Base-by-base conservation (phyloP, 2,329 filamentous ascomycete species). In the Chaetoscypha palmicola region DNA sequence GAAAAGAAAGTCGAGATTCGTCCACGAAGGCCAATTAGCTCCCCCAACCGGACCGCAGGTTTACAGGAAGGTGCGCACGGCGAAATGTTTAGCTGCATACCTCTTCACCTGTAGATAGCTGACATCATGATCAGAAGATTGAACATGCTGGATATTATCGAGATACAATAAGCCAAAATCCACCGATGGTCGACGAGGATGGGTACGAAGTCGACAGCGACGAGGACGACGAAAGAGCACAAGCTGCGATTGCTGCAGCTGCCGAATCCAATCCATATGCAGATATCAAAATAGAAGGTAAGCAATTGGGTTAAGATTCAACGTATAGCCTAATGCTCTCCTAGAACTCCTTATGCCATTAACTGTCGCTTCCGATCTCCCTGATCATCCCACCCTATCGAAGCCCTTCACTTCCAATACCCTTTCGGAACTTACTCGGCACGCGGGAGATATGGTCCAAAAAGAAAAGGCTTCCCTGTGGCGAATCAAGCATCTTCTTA, bases 181-280 rank as follows among this genome's bases (percentile, higher is more conserved):
- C 83, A 4, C 75, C 77, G 9, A 70, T 86, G 36, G 69, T 86
- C 52, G 86, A 91, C 64, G 79, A 86, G 35, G 85, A 91, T 55
- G 86, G 86, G 50, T 88, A 85, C 60, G 79, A 86, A 50, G 69
- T 88, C 43, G 81, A 87, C 32, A 83, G 78, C 59, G 79, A 82
- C 49, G 82, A 87, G 47, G 81, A 85, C 45, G 77, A 80, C 47
- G 77, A 81, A 32, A 74, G 72, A 45, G 63, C 78, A 17, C 73
- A 74, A 50, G 76, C 81, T 38, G 80, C 79, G 32, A 68, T 76
- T 38, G 71, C 77, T 35, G 67, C 74, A 3, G 79, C 79, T n/a
- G 74, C 79, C 26, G 80, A 86, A 51, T 73, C 82, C 39, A 81
- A 92, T 55, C 84, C 86, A 0, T 92, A 90, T 59, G 74, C 80